Evolutionary conservation across 1,139 yeast genomes (phyloP), one percentile per base, ranked within the genome.

Genomic region (Scheffersomyces titani): DNA sequence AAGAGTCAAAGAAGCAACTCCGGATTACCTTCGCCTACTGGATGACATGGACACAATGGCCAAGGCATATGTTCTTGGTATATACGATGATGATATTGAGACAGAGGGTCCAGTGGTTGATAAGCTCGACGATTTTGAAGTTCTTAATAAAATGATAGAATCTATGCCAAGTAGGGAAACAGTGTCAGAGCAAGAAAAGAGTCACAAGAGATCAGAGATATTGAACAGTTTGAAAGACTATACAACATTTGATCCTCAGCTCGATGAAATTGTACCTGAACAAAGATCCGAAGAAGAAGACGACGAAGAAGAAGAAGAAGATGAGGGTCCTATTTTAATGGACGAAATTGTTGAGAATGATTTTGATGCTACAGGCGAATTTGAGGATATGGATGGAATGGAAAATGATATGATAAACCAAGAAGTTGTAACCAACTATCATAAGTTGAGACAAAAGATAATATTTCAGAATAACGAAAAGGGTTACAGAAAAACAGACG

Each of bases 21-120:
- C 83, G 7, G 87, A 83, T 59, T 82, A 75, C 61, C 71, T 66
- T 13, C 62, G 75, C 6, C 61, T 83, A 52, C 78, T 77, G 44
- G 73, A 73, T 51, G 81, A 84, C 59, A 57, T 82, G 61, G 88
- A 85, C 54, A 76, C 83, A 3, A 83, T 86, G 88, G 89, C 84
- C 0, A 76, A 78, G 57, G 89, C 89, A 0, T 87, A 87, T 61
- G 73, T 77, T n/a, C 63, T 80, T 50, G 90, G 90, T 1, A 68
- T 82, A 63, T 86, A 85, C 64, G 89, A 85, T 61, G 88, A 83
- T 60, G 90, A 87, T 61, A 78, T 85, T 13, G 81, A 74, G 46
- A 77, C 84, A 1, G 80, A 80, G 6, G 90, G 90, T 0, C 83
- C 85, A 4, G 81, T 88, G 1, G 81, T 88, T 44, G 83, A 84